These are phyloP conservation scores for Rosa chinensis DNA, from an alignment of 306 rosid species.

Conservation along the genomic window DNA sequence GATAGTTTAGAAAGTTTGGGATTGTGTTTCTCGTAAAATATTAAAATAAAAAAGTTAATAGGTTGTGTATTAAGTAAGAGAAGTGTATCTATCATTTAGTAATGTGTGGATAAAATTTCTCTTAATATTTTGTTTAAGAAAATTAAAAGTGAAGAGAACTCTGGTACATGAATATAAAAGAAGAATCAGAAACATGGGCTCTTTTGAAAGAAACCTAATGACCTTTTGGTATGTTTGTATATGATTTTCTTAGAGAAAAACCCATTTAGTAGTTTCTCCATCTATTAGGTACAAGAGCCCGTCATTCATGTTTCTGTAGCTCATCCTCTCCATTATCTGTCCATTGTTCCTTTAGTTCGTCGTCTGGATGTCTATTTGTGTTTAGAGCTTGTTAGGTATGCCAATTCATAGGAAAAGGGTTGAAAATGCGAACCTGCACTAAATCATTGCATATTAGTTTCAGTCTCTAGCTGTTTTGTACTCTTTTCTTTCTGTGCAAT, in stretches of 20 bases:
- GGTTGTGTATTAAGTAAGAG: no score
- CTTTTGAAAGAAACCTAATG: no score
- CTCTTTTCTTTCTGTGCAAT: neutral
- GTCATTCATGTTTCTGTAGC: neutral
- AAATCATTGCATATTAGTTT: neutral
- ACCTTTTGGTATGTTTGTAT: neutral
- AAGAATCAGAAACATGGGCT: no score
- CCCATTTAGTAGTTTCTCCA: neutral
- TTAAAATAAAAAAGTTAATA: no score
- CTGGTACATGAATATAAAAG: no score
- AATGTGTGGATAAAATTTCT: no score
- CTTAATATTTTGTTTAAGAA: no score
- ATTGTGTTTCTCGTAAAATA: no score
- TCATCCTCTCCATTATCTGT: neutral
- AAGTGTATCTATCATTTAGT: no score
- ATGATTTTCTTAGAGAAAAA: neutral
- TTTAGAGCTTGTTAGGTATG: neutral
- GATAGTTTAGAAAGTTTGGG: no score
- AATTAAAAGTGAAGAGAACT: no score
- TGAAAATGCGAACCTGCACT: neutral
- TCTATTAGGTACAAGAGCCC: neutral
- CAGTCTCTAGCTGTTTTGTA: no score
- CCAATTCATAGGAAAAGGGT: neutral
- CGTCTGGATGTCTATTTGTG: neutral
- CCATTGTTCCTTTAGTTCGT: neutral